Evolutionary conservation across 345 rosid species (phyloP).

Genomic region (Diplotaxis tenuifolia): DNA sequence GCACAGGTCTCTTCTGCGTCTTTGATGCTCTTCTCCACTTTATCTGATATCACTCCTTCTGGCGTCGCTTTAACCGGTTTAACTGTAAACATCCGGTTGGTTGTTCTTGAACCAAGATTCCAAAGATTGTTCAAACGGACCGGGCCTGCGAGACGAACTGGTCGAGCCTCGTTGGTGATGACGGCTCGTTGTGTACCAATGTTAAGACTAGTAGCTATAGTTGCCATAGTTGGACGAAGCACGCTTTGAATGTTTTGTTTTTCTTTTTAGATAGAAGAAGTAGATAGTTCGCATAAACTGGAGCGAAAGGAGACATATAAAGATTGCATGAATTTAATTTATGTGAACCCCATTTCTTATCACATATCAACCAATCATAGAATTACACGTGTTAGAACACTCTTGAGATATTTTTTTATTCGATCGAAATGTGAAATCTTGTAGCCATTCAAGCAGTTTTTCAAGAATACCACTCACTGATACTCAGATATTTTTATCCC

Average conservation of each 20-base stretch:
- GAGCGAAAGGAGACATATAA: slow-evolving; percentile 8
- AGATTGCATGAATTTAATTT: slow-evolving; percentile 4
- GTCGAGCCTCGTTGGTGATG: slow-evolving; percentile 38
- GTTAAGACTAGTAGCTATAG: slow-evolving; percentile 47
- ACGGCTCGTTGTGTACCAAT: slow-evolving; percentile 45
- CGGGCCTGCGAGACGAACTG: slow-evolving; percentile 22
- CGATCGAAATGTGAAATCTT: neutral
- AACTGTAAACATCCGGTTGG: slow-evolving; percentile 33
- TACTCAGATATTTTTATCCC: neutral
- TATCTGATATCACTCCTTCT: slow-evolving; percentile 66
- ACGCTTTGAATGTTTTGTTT: neutral
- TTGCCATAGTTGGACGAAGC: slow-evolving; percentile 48
- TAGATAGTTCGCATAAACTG: neutral
- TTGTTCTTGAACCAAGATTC: slow-evolving; percentile 38
- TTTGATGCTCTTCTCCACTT: slow-evolving; percentile 85
- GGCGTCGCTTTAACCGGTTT: slow-evolving; percentile 68
- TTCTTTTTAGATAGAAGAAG: neutral
- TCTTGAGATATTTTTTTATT: neutral
- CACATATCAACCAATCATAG: slow-evolving; percentile 20
- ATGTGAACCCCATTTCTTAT: slow-evolving; percentile 39
- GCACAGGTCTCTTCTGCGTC: slow-evolving; percentile 75
- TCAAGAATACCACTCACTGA: neutral
- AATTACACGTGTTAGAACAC: slow-evolving; percentile 16
- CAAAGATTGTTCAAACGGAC: slow-evolving; percentile 45
- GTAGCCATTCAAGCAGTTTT: slow-evolving; percentile 12